Base-by-base conservation (phyloP, 192 early-diverging fungal species). In the Phlyctochytrium arcticum region DNA sequence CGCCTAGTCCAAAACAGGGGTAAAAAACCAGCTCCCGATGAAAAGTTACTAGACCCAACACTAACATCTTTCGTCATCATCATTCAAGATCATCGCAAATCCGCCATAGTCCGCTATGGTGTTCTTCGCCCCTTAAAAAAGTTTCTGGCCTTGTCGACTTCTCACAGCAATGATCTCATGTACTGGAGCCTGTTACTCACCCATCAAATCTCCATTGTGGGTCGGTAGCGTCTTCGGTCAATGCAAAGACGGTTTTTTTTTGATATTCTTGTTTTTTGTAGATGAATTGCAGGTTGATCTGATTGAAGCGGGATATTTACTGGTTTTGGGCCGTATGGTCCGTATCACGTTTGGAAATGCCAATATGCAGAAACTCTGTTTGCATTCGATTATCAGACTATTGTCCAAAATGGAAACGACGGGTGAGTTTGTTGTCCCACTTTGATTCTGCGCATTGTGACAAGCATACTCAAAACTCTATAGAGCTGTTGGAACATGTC, bases 341-440 rank as follows among this genome's bases (percentile, higher is more conserved):
- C 71, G 90, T 6, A 68, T 84, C n/a, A 88, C 87, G 5, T 92
- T 90, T 70, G 90, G 90, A 7, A 92, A 91, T 57, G 83, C 86
- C 6, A 91, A 83, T 47, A 88, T 91, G 87, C 90, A 91, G 44
- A 90, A 89, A 54, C 77, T 89, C 8, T 92, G 89, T 68, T 68
- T 92, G 60, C 89, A 92, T 58, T 75, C 84, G 34, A 64, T 92
- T 37, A 90, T 92, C 15, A 73, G 90, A 31, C 57, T 92, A 31
- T 62, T 91, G 6, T 77, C 82, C 3, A 85, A 66, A 29, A 65
- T 88, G 57, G 74, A 83, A 19, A 69, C 69, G 30, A 68, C 68
- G 21, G 73, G 62, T 68, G 36, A 65, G 58, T 10, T 48, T 37
- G 64, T 44, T 7, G 39, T 44, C 12, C 15, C 39, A n/a, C 8